Percentiles rank a stretch among this genome's conserved stretches.
phyloP scores from a whole-genome alignment of 352 stramenopile species.

The Thraustochytrium striatum region DNA sequence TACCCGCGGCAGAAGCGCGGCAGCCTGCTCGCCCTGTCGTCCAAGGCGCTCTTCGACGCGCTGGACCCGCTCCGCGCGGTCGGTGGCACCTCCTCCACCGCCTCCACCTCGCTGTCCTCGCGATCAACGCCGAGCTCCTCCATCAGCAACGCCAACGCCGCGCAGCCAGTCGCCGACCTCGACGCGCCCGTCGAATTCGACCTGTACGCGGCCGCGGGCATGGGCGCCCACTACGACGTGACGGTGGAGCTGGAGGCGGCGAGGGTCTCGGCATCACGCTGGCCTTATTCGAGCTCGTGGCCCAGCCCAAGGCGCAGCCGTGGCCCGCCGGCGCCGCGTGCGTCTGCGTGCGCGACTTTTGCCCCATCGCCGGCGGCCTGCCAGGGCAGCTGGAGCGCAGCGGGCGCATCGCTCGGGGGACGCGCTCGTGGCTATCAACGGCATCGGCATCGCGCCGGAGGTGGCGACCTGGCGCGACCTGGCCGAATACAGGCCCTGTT shows the following conservation, averaged over 20 bases:
- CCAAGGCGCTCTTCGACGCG: too few relatives aligned
- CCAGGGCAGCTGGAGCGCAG: constrained; percentile 12
- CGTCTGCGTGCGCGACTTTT: constrained; percentile 36
- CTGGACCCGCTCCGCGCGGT: too few relatives aligned
- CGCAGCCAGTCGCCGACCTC: background rate
- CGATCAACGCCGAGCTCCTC: too few relatives aligned
- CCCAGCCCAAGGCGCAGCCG: background rate
- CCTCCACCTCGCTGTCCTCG: too few relatives aligned
- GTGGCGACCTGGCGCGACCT: background rate
- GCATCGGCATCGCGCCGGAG: background rate
- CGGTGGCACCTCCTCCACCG: too few relatives aligned
- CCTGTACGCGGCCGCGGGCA: constrained; percentile 6
- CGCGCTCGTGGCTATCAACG: constrained; percentile 33
- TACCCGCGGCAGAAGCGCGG: too few relatives aligned
- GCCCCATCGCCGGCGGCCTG: constrained; percentile 11
- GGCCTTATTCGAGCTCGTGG: constrained; percentile 17
- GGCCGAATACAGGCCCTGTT: background rate
- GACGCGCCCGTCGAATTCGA: constrained; percentile 13
- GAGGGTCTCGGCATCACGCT: constrained; percentile 32
- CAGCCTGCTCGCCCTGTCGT: too few relatives aligned
- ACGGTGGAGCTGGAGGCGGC: constrained; percentile 19
- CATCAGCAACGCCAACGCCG: too few relatives aligned
- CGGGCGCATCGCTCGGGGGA: background rate
- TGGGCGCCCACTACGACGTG: constrained; percentile 23
- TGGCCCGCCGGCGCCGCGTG: constrained; percentile 4